phyloP scores from a whole-genome alignment of 148 eudicot genomes.

The Camellia granthamiana region DNA sequence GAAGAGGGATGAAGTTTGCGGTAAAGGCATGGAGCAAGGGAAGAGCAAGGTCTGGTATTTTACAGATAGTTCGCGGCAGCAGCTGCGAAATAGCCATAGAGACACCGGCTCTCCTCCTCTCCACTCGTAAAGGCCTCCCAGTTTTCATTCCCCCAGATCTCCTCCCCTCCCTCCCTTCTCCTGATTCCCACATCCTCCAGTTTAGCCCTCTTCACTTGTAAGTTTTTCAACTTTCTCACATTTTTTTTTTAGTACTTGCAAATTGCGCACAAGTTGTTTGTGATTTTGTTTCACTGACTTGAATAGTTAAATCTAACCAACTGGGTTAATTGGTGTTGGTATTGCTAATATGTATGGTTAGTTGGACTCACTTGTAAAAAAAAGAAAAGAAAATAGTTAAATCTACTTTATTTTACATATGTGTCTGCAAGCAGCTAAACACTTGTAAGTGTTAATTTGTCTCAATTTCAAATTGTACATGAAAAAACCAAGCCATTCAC shows the following conservation, averaged over 20 bases:
- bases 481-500: too few relatives aligned
- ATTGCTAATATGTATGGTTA: too few relatives aligned
- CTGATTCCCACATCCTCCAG: conserved; percentile 65
- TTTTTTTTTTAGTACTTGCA: background rate
- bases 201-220: conserved; percentile 83
- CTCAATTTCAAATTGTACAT: too few relatives aligned
- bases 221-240: background rate
- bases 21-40: conserved; percentile 44
- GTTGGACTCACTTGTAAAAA: too few relatives aligned
- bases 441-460: background rate
- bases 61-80: conserved; percentile 19
- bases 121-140: conserved; percentile 64
- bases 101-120: conserved; percentile 50
- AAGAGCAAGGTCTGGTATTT: conserved; percentile 37
- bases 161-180: conserved; percentile 55
- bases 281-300: background rate
- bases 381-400: too few relatives aligned
- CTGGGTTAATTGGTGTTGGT: too few relatives aligned
- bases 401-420: background rate
- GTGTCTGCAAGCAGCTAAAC: background rate
- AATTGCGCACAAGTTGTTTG: conserved; percentile 18
- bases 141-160: conserved; percentile 66
- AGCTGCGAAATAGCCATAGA: conserved; percentile 23
- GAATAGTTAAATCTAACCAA: too few relatives aligned
- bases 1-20: conserved; percentile 37